phyloP scores from a whole-genome alignment of 176 grass and related monocot genomes.

The Elaeis guineensis region DNA sequence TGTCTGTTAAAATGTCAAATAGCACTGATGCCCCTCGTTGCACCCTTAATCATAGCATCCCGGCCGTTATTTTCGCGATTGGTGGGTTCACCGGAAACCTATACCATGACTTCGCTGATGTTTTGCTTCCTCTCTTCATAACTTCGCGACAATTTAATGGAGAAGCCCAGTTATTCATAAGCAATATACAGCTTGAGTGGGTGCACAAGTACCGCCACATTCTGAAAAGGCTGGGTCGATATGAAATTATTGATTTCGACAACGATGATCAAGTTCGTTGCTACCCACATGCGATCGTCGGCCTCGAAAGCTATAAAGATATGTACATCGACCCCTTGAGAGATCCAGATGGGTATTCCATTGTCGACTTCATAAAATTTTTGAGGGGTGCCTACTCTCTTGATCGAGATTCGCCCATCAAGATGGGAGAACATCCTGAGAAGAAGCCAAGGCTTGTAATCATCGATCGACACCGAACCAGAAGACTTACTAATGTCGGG shows the following conservation, averaged over 20 bases:
- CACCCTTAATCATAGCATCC: slow-evolving; percentile 31
- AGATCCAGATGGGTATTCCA: neutral
- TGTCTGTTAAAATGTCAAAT: slow-evolving; percentile 36
- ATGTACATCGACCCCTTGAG: slow-evolving; percentile 3
- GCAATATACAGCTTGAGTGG: neutral
- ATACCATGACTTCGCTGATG: slow-evolving; percentile 72
- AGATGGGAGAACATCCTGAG: neutral
- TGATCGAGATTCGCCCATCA: neutral
- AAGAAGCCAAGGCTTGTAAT: slow-evolving; percentile 5
- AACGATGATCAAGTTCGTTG: slow-evolving; percentile 8
- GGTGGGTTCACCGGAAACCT: slow-evolving; percentile 54
- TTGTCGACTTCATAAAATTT: slow-evolving; percentile 11
- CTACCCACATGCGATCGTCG: neutral
- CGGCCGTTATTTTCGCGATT: slow-evolving; percentile 50
- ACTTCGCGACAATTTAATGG: slow-evolving; percentile 40
- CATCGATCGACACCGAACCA: too few relatives aligned
- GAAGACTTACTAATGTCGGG: too few relatives aligned
- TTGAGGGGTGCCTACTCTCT: slow-evolving; percentile 1
- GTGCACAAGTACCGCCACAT: neutral
- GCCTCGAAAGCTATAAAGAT: neutral
- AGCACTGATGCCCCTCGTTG: slow-evolving; percentile 27
- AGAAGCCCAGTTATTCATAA: slow-evolving; percentile 40
- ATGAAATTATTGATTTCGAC: slow-evolving; percentile 12
- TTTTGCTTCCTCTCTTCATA: slow-evolving; percentile 64
- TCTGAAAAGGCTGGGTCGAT: neutral